These are phyloP conservation scores for Protea cynaroides DNA, from an alignment of 164 flowering plant genomes.

Conservation along the genomic window DNA sequence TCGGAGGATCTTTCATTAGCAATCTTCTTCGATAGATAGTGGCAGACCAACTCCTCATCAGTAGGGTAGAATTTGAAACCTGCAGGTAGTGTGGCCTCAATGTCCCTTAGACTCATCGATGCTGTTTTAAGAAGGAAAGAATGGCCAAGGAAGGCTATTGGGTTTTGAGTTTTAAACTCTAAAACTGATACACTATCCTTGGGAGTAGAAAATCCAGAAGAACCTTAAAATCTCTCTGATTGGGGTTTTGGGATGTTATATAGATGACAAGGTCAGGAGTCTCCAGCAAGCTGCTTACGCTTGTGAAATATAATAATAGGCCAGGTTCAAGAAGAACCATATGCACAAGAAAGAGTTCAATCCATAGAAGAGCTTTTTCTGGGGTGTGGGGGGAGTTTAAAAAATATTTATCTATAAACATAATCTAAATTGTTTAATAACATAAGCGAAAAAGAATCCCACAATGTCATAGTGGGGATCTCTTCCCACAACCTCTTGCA, in stretches of 20 bases:
- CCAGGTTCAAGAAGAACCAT: slow-evolving; percentile 37
- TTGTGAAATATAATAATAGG: slow-evolving; percentile 18
- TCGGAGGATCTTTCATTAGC: slow-evolving; percentile 41
- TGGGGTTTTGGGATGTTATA: neutral
- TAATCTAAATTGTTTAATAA: neutral
- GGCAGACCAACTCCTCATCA: slow-evolving; percentile 81
- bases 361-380: too few relatives aligned
- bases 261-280: neutral
- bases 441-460: too few relatives aligned
- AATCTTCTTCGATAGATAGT: slow-evolving; percentile 70
- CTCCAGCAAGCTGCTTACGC: slow-evolving; percentile 2
- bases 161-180: neutral
- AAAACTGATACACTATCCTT: neutral
- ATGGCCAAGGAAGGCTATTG: neutral
- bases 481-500: too few relatives aligned
- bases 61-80: slow-evolving; percentile 83
- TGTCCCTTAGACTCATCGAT: slow-evolving; percentile 60
- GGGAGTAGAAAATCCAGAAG: neutral
- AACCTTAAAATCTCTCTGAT: neutral
- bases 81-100: slow-evolving; percentile 76
- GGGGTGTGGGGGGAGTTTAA: neutral
- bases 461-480: too few relatives aligned
- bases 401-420: neutral
- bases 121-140: neutral
- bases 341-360: slow-evolving; percentile 41